Evolutionary conservation across 129 eudicot genomes (phyloP).

Genomic region (Heracleum sosnowskyi): DNA sequence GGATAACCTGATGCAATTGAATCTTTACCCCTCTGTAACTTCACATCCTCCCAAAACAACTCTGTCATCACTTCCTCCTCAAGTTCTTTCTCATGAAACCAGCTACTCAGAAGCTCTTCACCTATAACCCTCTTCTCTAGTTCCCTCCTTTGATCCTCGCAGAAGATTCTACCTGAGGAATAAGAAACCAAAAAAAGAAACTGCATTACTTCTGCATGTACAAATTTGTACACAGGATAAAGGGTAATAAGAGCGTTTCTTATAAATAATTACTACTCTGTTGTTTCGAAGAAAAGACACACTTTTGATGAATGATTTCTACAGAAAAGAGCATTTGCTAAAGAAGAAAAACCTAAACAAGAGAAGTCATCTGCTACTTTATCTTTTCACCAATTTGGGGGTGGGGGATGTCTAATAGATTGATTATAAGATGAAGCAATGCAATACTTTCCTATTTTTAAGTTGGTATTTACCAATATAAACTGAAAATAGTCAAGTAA

Average conservation of each 20-base stretch:
- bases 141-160: not conserved
- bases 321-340: not conserved
- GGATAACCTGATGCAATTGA: not conserved
- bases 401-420: no score
- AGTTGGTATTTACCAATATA: not conserved
- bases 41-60: not conserved
- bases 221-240: not conserved
- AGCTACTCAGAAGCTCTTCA: not conserved
- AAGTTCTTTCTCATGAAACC: not conserved
- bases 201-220: not conserved
- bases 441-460: not conserved
- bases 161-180: not conserved
- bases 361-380: no score
- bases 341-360: no score
- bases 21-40: not conserved
- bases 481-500: not conserved
- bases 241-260: not conserved
- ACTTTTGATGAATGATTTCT: no score
- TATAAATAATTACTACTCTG: not conserved
- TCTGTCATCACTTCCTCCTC: conserved; percentile 3
- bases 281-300: not conserved
- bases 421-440: not conserved
- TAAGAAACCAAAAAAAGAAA: not conserved
- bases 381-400: not conserved
- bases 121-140: not conserved